Evolutionary conservation across 2,329 filamentous ascomycete species (phyloP).

Genomic region (Parastagonospora avenae): DNA sequence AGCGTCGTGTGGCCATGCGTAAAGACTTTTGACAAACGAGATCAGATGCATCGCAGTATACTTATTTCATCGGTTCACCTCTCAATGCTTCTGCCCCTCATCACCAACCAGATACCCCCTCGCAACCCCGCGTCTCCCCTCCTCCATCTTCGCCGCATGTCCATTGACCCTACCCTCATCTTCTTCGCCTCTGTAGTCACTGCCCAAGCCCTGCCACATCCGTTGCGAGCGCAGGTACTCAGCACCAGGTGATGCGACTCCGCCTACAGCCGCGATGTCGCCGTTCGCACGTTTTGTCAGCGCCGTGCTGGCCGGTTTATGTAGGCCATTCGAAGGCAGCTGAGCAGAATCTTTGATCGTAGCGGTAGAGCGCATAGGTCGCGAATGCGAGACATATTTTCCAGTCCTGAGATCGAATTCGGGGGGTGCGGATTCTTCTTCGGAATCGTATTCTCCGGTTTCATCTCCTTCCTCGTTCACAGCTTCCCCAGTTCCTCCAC

Average conservation of each 20-base stretch:
- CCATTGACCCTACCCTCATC: slow-evolving; percentile 57
- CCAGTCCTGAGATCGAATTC: slow-evolving; percentile 93
- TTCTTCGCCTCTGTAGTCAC: slow-evolving; percentile 72
- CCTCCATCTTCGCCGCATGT: slow-evolving; percentile 72
- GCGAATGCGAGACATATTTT: slow-evolving; percentile 76
- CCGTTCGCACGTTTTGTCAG: slow-evolving; percentile 70
- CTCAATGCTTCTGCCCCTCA: slow-evolving; percentile 30
- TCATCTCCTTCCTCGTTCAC: slow-evolving; percentile 53
- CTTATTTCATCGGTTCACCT: too few relatives aligned
- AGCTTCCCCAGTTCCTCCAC: slow-evolving; percentile 40
- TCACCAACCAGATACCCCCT: slow-evolving; percentile 83
- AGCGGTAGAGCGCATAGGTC: slow-evolving; percentile 62
- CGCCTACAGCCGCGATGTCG: slow-evolving; percentile 80
- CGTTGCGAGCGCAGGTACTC: slow-evolving; percentile 81
- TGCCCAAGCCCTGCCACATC: slow-evolving; percentile 91
- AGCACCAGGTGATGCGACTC: slow-evolving; percentile 86
- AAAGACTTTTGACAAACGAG: too few relatives aligned
- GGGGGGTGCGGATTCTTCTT: slow-evolving; percentile 71
- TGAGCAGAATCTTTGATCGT: slow-evolving; percentile 2
- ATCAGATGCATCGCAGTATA: too few relatives aligned
- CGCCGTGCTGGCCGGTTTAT: slow-evolving; percentile 50
- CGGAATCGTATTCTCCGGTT: slow-evolving; percentile 65
- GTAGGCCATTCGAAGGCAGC: slow-evolving; percentile 5
- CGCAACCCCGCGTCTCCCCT: slow-evolving; percentile 86
- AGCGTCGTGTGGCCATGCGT: too few relatives aligned